These are phyloP conservation scores for Claviceps quebecensis DNA, from an alignment of 2,329 filamentous ascomycete genomes.

Conservation along the genomic window DNA sequence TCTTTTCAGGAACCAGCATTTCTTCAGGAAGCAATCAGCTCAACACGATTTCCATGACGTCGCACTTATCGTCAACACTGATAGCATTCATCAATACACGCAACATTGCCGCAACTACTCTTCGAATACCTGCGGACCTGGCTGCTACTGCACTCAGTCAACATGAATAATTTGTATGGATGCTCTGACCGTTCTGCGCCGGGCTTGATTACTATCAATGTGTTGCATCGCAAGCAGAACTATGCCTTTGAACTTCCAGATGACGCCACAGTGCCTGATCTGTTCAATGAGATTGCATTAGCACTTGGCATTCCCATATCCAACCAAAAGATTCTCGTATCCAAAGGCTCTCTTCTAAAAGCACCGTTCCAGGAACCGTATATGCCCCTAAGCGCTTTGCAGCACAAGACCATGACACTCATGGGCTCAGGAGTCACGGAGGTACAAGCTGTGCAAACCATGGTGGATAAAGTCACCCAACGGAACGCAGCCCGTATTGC, in stretches of 20 bases:
- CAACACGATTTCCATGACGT: not conserved
- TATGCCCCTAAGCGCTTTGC: constrained; percentile 33
- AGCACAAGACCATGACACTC: constrained; percentile 47
- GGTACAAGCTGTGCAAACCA: constrained; percentile 38
- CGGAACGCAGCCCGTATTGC: constrained; percentile 28
- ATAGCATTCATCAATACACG: not conserved
- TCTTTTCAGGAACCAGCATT: not conserved
- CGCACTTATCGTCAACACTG: not conserved
- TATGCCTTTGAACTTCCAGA: constrained; percentile 30
- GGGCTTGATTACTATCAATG: constrained; percentile 25
- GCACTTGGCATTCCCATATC: constrained; percentile 42
- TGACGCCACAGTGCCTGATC: constrained; percentile 38
- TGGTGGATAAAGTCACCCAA: constrained; percentile 32
- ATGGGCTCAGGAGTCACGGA: constrained; percentile 50
- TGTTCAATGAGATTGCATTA: constrained; percentile 43
- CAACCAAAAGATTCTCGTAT: constrained; percentile 56
- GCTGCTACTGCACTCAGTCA: not conserved
- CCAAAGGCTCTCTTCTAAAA: constrained; percentile 51
- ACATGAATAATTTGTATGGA: not conserved
- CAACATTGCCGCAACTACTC: not conserved
- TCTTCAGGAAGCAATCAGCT: not conserved
- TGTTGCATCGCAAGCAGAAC: constrained; percentile 32
- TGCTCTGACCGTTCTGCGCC: constrained; percentile 5
- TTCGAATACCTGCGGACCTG: too few species aligned
- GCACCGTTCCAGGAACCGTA: constrained; percentile 46